Conservation (phyloP, 1,284 basidiomycete species). For the Ganoderma resinaceum region DNA sequence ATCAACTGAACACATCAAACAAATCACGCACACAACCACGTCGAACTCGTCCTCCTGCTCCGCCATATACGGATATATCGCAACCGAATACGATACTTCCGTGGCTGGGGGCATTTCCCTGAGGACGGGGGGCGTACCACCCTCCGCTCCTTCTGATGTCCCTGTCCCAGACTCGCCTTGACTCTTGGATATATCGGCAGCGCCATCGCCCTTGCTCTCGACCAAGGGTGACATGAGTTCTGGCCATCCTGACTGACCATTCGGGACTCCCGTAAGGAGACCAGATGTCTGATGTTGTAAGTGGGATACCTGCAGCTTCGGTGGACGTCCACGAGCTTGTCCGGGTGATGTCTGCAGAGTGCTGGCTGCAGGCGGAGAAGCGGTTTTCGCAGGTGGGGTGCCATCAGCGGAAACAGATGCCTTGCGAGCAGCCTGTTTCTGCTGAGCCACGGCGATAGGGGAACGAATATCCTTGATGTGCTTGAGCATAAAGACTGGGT, state of each 20-base stretch:
- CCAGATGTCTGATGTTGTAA: slow-evolving; percentile 42
- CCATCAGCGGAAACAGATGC: slow-evolving; percentile 52
- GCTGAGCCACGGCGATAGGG: slow-evolving; percentile 93
- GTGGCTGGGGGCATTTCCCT: slow-evolving; percentile 62
- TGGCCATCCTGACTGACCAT: slow-evolving; percentile 76
- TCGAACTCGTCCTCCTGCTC: slow-evolving; percentile 99
- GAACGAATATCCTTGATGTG: slow-evolving; percentile 99
- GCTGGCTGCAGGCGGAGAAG: slow-evolving; percentile 30
- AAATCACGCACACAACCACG: slow-evolving; percentile 84
- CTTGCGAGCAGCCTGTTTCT: slow-evolving; percentile 89
- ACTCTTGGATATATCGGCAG: slow-evolving; percentile 33
- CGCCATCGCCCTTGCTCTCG: slow-evolving; percentile 49
- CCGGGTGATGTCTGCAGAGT: slow-evolving; percentile 22
- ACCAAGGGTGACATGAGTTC: slow-evolving; percentile 70
- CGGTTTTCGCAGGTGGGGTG: slow-evolving; percentile 37
- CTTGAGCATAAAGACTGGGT: slow-evolving; percentile 98
- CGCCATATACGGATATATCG: slow-evolving; percentile 95
- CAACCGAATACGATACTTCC: slow-evolving; percentile 88
- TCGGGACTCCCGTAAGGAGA: slow-evolving; percentile 55
- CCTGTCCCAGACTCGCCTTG: slow-evolving; percentile 30
- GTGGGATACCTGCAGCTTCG: slow-evolving; percentile 69
- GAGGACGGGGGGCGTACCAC: slow-evolving; percentile 32
- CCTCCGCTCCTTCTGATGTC: slow-evolving; percentile 26
- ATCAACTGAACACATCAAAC: slow-evolving; percentile 10
- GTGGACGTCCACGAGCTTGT: slow-evolving; percentile 52